Evolutionary conservation across 1,284 basidiomycete species (phyloP).

Genomic region (Trichosporon ovoides): DNA sequence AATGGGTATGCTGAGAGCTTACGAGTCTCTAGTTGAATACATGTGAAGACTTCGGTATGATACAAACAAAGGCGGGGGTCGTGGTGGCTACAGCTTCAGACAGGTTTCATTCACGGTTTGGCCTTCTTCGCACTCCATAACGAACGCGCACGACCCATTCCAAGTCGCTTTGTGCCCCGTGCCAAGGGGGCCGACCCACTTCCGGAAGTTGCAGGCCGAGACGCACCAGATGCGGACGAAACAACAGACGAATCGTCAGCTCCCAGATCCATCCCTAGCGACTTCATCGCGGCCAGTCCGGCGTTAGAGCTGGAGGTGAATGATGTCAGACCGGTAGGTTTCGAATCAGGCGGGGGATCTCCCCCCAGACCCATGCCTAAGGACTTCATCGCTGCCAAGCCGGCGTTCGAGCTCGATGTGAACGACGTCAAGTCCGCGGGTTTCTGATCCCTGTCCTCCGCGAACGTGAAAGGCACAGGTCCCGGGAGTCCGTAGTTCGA

Average conservation of each 20-base stretch:
- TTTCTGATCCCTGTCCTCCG: constrained; percentile 14
- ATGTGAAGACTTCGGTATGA: too few species aligned
- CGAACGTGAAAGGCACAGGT: constrained; percentile 41
- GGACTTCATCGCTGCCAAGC: constrained; percentile 34
- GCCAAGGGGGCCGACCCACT: constrained; percentile 17
- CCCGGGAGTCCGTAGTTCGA: constrained; percentile 33
- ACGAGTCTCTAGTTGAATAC: too few species aligned
- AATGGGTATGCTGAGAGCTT: too few species aligned
- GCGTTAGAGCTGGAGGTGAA: constrained; percentile 31
- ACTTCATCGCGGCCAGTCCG: constrained; percentile 35
- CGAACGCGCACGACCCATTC: constrained; percentile 37
- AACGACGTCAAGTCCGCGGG: constrained; percentile 20
- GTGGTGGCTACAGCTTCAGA: too few species aligned
- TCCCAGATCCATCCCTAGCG: constrained; percentile 9
- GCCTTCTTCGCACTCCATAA: constrained; percentile 36
- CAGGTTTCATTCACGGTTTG: not conserved
- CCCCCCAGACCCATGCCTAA: constrained; percentile 8
- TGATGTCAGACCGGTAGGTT: constrained; percentile 15
- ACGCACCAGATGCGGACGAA: not conserved
- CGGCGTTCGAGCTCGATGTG: constrained; percentile 29
- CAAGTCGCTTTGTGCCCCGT: constrained; percentile 40
- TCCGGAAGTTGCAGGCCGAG: constrained; percentile 21
- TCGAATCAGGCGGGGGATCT: constrained; percentile 5
- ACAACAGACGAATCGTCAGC: not conserved
- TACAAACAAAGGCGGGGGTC: too few species aligned